Conservation (phyloP, 2,329 filamentous ascomycete species). For the Phaeosphaeria sp. region DNA sequence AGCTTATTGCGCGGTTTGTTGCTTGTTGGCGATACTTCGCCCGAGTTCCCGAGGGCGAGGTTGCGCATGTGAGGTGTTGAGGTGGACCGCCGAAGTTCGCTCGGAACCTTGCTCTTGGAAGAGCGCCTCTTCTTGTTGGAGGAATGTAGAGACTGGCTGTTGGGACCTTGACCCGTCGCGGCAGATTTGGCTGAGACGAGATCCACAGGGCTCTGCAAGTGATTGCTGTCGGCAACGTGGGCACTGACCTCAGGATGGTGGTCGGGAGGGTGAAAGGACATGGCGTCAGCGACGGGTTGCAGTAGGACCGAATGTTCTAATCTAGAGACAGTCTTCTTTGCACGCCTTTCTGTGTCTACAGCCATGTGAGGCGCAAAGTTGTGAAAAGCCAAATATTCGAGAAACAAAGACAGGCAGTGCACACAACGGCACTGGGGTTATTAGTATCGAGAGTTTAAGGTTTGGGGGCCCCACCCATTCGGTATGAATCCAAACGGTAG, state of each 20-base stretch:
- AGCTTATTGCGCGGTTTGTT: conserved; percentile 87
- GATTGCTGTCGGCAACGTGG: conserved; percentile 29
- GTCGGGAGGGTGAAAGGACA: conserved; percentile 43
- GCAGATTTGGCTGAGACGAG: conserved; percentile 26
- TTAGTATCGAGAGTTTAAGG: conserved; percentile 39
- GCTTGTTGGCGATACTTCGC: conserved; percentile 57
- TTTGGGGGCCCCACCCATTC: conserved; percentile 28
- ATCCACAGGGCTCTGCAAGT: conserved; percentile 30
- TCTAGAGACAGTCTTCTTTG: conserved; percentile 43
- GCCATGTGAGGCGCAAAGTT: conserved; percentile 46
- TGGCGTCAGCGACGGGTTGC: conserved; percentile 39
- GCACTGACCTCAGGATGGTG: conserved; percentile 37
- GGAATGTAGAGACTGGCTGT: conserved; percentile 23
- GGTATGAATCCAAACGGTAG: conserved; percentile 28
- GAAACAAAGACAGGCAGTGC: conserved; percentile 30
- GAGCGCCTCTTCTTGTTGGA: conserved; percentile 46
- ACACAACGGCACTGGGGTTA: conserved; percentile 37
- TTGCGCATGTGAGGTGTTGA: conserved; percentile 59
- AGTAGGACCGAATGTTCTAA: conserved; percentile 43
- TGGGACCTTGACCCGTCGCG: conserved; percentile 24
- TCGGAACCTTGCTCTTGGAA: conserved; percentile 49
- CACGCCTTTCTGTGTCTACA: conserved; percentile 45
- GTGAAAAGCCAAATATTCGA: conserved; percentile 34
- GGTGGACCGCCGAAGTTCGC: conserved; percentile 50
- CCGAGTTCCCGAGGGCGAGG: conserved; percentile 44